A percentile compares a stretch with the other conserved stretches of the same genome.
Evolutionary conservation across 495 filamentous ascomycete species (phyloP).

Genomic region (Tuber microsphaerosporum): DNA sequence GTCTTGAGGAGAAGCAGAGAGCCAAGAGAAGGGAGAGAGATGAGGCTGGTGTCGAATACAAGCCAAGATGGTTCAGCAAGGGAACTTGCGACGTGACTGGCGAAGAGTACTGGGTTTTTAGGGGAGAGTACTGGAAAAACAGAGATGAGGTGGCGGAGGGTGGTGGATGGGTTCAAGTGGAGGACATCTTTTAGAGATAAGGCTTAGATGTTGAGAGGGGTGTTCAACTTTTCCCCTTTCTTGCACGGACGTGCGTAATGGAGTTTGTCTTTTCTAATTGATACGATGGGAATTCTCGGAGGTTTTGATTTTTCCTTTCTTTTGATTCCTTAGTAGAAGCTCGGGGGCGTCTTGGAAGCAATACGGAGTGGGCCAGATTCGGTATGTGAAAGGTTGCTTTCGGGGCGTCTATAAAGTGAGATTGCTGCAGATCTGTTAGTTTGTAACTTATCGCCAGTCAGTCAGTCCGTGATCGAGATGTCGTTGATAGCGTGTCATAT

Average conservation of each 20-base stretch:
- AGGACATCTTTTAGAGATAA: constrained; percentile 57
- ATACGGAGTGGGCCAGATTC: not conserved
- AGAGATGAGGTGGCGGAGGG: constrained; percentile 52
- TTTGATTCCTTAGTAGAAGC: not conserved
- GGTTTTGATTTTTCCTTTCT: not conserved
- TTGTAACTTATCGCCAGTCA: not conserved
- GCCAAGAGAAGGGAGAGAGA: constrained; percentile 67
- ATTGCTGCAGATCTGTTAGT: not conserved
- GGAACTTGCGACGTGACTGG: constrained; percentile 68
- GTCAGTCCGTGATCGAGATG: not conserved
- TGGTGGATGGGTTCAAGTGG: constrained; percentile 50
- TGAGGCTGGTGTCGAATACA: constrained; percentile 67
- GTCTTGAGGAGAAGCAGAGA: constrained; percentile 89
- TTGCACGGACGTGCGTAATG: not conserved
- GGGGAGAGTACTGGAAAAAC: constrained; percentile 76
- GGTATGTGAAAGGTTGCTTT: not conserved
- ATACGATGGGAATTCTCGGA: not conserved
- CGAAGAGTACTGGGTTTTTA: constrained; percentile 83
- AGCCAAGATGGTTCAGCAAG: constrained; percentile 78
- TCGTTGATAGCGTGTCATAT: not conserved
- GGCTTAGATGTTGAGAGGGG: not conserved
- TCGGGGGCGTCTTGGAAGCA: not conserved
- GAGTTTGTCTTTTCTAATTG: not conserved
- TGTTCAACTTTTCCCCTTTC: not conserved
- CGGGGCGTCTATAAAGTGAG: not conserved